Base-by-base conservation (phyloP, 352 stramenopile genomes). In the Phytophthora boehmeriae region DNA sequence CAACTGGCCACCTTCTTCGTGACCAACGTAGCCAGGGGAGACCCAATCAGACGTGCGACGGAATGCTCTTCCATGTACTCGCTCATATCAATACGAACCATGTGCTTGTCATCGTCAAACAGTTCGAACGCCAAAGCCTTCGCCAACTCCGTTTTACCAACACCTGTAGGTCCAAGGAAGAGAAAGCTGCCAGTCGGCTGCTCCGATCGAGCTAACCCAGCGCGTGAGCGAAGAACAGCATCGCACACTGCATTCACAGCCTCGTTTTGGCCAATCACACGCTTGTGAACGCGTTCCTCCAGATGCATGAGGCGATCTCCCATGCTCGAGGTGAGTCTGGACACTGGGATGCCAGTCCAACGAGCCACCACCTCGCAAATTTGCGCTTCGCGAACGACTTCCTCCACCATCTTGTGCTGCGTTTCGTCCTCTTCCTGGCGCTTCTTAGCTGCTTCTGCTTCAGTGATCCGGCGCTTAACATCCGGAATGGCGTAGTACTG, bases 51-150 rank as follows among this genome's bases (percentile, higher is more conserved):
- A 14, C 95, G 64, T 13, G 88, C 80, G 1, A 99, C 95, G 0
- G 89, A 96, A 69, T 99, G 93, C 56, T 98, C 87, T 73, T 99
- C 97, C 83, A 98, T 99, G 76, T 99, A 99, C 73, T 99, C 97
- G 45, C 78, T 97, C 96, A 99, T 99, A 57, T 99, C 97, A 60
- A 99, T 97, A 30, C 97, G 83, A 20, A 98, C 82, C 71, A 99
- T 93, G 65, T 96, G 76, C 64, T 98, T 97, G 45, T 98, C 93
- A 25, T 97, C 87, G 68, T 98, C 93, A 48, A 99, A 99, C 2
- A 99, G 73, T 56, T 98, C 92, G 46, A 82, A 85, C 41, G 97
- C 97, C 20, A 99, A 67, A 3, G 92, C 93, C 70, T 99, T 99
- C 2, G 95, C 92, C 14, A 99, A 70, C 50, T 98, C 88, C 0